Evolutionary conservation across 176 grass and related monocot genomes (phyloP).

Genomic region (Rhynchospora breviuscula): DNA sequence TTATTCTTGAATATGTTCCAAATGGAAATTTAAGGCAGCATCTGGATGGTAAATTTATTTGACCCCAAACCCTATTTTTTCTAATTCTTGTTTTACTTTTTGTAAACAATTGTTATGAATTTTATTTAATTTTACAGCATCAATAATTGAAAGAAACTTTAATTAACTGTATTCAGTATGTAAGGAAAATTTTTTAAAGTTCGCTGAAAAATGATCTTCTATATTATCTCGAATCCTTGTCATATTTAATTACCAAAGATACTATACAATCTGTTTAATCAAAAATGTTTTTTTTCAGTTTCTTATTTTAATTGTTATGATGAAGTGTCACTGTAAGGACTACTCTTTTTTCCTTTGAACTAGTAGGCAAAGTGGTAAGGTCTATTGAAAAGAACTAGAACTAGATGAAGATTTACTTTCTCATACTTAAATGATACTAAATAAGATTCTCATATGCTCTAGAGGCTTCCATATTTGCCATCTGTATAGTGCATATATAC

Average conservation of each 20-base stretch:
- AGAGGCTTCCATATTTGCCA: too few species aligned
- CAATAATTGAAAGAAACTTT: background rate
- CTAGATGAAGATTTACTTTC: background rate
- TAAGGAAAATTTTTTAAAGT: background rate
- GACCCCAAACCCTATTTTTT: background rate
- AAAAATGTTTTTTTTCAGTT: background rate
- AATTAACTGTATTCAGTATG: background rate
- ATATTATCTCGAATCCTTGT: background rate
- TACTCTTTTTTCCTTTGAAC: too few species aligned
- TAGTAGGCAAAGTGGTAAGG: background rate
- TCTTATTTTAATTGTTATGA: too few species aligned
- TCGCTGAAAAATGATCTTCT: background rate
- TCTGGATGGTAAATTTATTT: background rate
- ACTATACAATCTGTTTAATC: background rate
- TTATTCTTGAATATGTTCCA: background rate
- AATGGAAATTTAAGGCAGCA: conserved; percentile 18
- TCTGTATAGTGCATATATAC: too few species aligned
- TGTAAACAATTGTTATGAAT: too few species aligned
- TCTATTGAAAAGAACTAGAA: background rate
- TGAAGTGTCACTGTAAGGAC: too few species aligned
- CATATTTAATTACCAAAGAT: background rate
- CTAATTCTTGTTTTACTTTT: background rate
- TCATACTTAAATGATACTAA: background rate
- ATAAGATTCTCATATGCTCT: too few species aligned
- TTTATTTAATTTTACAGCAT: background rate